Evolutionary conservation across 2,329 filamentous ascomycete genomes (phyloP), one percentile per base, ranked within the genome.

Genomic region (Waltergamsia citrina): DNA sequence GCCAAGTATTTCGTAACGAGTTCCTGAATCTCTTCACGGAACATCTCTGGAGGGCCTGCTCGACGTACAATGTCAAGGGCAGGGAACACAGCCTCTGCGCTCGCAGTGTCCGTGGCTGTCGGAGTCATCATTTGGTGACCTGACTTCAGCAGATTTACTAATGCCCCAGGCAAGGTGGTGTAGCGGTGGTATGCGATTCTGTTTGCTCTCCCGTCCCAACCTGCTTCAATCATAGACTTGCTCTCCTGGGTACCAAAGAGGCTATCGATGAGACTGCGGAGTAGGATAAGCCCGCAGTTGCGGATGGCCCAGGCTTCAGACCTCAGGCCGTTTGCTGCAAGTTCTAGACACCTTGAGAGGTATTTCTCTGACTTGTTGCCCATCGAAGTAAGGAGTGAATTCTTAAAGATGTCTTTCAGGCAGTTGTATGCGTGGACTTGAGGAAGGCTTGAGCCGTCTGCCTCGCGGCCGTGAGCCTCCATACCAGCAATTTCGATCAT

Each of bases 401-500:
- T 87, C 37, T 85, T 90, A 56, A 95, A 92, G 3, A 94, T 80
- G 43, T 94, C 87, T 51, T 92, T 92, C 37, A 98, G 63, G 40
- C 85, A 94, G 52, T 98, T 98, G 51, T 94, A 72, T 0, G 92
- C 87, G 54, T 98, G 92, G 0, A 98, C 92, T 56, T 98, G 90
- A 1, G 87, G 82, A 5, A 96, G 61, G 26, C 82, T 80, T 3
- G 71, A 71, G 20, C 70, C 74, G 38, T 80, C 75, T 1, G 71
- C 75, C 38, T 74, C 67, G 1, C 68, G 64, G 27, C 70, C 63
- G 8, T 53, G 59, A 4, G 71, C 71, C 32, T 72, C 65, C 16
- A 62, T 55, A 17, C 64, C 56, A 6, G 78, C 74, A 34, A 85
- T 77, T 4, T 56, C 52, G 39, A 74, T 70, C 5, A 87, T 65